phyloP scores from a whole-genome alignment of 106 monocot species.

The Allium sativum region DNA sequence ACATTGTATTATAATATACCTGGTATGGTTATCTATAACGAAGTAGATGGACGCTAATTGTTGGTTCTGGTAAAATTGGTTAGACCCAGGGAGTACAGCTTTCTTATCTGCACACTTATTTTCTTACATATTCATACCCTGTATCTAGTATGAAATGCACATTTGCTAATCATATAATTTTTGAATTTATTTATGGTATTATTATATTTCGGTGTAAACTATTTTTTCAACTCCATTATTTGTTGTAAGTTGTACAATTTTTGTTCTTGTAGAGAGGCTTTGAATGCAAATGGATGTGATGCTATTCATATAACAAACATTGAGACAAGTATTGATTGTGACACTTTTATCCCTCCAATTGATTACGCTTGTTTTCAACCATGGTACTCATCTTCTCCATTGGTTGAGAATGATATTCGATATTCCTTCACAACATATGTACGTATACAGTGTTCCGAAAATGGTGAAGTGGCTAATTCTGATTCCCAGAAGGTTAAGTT shows the following conservation, averaged over 20 bases:
- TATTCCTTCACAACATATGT: conserved; percentile 82
- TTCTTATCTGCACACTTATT: too few relatives aligned
- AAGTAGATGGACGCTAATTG: too few relatives aligned
- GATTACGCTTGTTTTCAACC: conserved; percentile 65
- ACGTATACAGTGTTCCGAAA: conserved; percentile 39
- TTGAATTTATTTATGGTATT: too few relatives aligned
- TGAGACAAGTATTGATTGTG: conserved; percentile 68
- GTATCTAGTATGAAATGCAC: too few relatives aligned
- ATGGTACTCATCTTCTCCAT: conserved; percentile 78
- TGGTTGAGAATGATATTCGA: conserved; percentile 54
- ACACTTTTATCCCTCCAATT: conserved; percentile 77
- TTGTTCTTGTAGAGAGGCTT: conserved; percentile 40
- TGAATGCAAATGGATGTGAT: conserved; percentile 76
- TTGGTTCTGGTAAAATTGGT: too few relatives aligned
- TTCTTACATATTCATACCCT: too few relatives aligned
- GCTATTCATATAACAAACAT: conserved; percentile 95
- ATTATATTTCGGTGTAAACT: too few relatives aligned
- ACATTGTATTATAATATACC: too few relatives aligned
- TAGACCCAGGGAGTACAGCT: too few relatives aligned
- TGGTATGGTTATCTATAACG: too few relatives aligned
- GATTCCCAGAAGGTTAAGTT: conserved; percentile 23
- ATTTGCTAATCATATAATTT: too few relatives aligned
- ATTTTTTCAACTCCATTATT: too few relatives aligned
- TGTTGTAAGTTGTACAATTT: neutral
- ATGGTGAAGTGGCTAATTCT: conserved; percentile 18